Percentiles rank a stretch among this genome's conserved stretches.
Conservation (phyloP, 495 filamentous ascomycete genomes). For the Thermothielavioides terrestris region DNA sequence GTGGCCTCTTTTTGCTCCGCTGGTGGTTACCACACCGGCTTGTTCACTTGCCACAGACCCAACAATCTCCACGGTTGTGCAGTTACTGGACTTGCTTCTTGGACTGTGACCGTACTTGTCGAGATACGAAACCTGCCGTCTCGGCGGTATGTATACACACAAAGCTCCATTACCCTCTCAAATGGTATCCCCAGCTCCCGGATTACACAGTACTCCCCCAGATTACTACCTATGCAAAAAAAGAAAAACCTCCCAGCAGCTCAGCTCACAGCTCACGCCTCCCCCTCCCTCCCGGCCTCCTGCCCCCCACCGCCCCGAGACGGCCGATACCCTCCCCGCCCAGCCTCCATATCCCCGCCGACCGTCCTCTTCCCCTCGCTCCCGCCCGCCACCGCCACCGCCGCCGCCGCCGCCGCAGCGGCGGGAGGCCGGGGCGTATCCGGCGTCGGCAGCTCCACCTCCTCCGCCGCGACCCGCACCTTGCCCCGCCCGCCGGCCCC, state of each 20-base stretch:
- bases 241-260: no score
- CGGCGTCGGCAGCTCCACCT: slow-evolving; percentile 11
- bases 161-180: background rate
- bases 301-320: no score
- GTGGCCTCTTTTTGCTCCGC: no score
- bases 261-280: no score
- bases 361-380: background rate
- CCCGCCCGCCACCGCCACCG: background rate
- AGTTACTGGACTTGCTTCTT: background rate
- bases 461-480: background rate
- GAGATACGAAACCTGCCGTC: background rate
- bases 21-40: background rate
- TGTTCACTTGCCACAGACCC: no score
- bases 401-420: no score
- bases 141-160: background rate
- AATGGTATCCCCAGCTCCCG: no score
- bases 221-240: no score
- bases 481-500: background rate
- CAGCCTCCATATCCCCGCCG: no score
- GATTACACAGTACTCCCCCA: no score
- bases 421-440: background rate
- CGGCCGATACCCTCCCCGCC: no score
- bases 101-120: background rate
- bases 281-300: background rate
- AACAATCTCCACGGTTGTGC: no score